Evolutionary conservation across 257 asterid species (phyloP).

Genomic region (Nicotiana paniculata): DNA sequence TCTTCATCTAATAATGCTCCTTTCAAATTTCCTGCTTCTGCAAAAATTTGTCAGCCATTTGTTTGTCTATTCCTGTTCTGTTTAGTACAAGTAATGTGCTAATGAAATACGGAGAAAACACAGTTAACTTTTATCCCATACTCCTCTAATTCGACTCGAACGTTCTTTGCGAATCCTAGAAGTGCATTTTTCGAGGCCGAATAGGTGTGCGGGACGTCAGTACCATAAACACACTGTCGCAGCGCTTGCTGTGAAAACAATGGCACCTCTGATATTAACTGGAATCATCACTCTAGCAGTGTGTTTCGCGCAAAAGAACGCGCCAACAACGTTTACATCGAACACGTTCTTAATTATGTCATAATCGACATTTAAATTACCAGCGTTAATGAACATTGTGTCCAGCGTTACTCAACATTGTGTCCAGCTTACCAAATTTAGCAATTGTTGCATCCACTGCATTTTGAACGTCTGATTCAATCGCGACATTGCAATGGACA

Average conservation of each 20-base stretch:
- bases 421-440: slow-evolving; percentile 1
- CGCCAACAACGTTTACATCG: slow-evolving; percentile 4
- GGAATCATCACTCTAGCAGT: slow-evolving; percentile 16
- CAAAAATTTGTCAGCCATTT: not conserved
- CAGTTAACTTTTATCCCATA: not conserved
- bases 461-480: slow-evolving; percentile 1
- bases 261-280: not conserved
- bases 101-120: not conserved
- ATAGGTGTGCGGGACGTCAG: not conserved
- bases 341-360: not conserved
- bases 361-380: not conserved
- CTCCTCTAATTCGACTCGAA: not conserved
- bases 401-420: slow-evolving; percentile 13
- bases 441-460: not conserved
- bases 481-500: not conserved
- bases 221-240: not conserved
- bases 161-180: not conserved
- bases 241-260: not conserved
- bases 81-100: not conserved
- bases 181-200: not conserved
- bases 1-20: not conserved
- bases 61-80: not conserved
- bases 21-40: not conserved
- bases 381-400: slow-evolving; percentile 10
- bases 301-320: not conserved